Percentiles rank a stretch among this genome's conserved stretches.
phyloP scores from a whole-genome alignment of 331 rosid species.

The Quercus lobata region DNA sequence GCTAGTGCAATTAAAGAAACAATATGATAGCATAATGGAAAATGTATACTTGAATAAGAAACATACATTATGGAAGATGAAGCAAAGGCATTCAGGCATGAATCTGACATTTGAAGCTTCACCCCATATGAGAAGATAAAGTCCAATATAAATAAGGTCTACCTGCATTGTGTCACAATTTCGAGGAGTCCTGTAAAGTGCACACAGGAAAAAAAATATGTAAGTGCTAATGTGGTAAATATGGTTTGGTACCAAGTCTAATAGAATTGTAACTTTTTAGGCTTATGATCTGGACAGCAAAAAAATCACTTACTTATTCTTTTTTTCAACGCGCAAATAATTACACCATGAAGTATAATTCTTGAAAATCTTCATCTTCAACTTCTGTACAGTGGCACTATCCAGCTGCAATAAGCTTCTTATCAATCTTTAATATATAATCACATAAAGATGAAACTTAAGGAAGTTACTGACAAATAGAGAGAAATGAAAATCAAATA shows the following conservation, averaged over 20 bases:
- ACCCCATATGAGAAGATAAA: conserved; percentile 98
- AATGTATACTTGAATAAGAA: conserved; percentile 11
- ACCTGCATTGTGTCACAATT: conserved; percentile 45
- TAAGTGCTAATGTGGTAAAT: conserved; percentile 18
- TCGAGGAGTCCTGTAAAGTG: conserved; percentile 45
- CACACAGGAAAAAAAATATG: conserved; percentile 9
- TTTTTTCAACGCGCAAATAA: conserved; percentile 58
- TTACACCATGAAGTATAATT: conserved; percentile 90
- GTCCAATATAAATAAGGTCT: conserved; percentile 75
- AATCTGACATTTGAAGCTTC: conserved; percentile 98
- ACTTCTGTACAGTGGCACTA: conserved; percentile 41
- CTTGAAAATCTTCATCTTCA: conserved; percentile 60
- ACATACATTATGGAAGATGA: conserved; percentile 87
- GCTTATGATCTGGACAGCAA: conserved; percentile 17
- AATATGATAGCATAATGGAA: neutral
- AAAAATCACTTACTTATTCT: conserved; percentile 49
- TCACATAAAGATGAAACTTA: conserved; percentile 6
- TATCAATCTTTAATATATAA: conserved; percentile 24
- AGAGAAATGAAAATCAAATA: neutral
- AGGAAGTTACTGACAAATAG: neutral
- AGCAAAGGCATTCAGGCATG: conserved; percentile 99
- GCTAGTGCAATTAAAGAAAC: neutral
- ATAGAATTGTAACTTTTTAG: neutral
- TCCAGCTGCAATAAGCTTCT: conserved; percentile 60
- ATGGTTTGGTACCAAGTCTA: conserved; percentile 16